Evolutionary conservation across 495 filamentous ascomycete genomes (phyloP).

Genomic region (Neurospora sp.): DNA sequence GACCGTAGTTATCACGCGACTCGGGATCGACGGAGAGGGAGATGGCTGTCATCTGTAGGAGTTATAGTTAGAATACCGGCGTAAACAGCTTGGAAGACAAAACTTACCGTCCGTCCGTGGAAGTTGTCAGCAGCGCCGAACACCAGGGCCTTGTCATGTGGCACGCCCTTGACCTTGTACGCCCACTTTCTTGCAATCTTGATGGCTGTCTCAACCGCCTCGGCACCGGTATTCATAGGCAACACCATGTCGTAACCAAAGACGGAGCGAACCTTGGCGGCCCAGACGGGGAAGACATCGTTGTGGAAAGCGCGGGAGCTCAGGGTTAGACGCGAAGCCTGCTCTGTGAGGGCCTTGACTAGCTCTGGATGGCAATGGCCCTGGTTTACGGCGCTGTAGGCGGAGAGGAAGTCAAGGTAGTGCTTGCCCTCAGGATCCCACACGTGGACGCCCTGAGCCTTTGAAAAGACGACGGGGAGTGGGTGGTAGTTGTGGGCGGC

Average conservation of each 20-base stretch:
- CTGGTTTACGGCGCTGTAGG: conserved; percentile 97
- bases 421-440: conserved; percentile 97
- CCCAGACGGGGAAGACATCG: conserved; percentile 95
- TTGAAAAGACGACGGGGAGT: conserved; percentile 82
- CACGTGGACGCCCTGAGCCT: conserved; percentile 71
- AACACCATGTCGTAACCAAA: conserved; percentile 98
- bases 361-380: conserved; percentile 97
- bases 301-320: conserved; percentile 97
- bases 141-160: conserved; percentile 71
- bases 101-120: conserved; percentile 82
- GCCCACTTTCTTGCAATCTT: conserved; percentile 99
- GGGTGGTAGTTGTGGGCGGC: conserved; percentile 99
- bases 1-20: conserved; percentile 92
- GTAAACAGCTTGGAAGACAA: neutral
- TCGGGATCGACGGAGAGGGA: conserved; percentile 92
- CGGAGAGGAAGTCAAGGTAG: conserved; percentile 96
- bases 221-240: conserved; percentile 98
- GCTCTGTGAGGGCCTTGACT: conserved; percentile 77
- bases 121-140: conserved; percentile 88
- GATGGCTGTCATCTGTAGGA: conserved; percentile 74
- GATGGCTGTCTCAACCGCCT: conserved; percentile 96
- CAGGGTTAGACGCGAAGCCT: conserved; percentile 82
- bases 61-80: neutral
- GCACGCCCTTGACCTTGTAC: conserved; percentile 91
- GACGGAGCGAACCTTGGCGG: conserved; percentile 72